Evolutionary conservation across 805 yeast species (phyloP).

Genomic region (Cyberlindnera misumaiensis): DNA sequence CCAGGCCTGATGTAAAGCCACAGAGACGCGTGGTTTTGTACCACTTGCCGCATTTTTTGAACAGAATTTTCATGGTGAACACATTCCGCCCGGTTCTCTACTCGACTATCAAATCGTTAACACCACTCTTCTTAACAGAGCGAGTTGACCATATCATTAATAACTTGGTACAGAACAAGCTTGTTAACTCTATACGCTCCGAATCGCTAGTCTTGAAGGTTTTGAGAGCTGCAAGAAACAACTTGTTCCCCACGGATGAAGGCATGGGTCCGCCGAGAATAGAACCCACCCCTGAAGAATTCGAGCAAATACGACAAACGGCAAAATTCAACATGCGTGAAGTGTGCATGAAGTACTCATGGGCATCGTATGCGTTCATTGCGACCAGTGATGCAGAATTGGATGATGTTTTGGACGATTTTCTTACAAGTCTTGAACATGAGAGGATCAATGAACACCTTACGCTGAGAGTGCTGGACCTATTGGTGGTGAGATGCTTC

Average conservation of each 20-base stretch:
- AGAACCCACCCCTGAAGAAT: conserved; percentile 35
- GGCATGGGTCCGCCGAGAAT: conserved; percentile 42
- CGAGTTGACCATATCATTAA: conserved; percentile 15
- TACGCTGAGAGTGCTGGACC: conserved; percentile 35
- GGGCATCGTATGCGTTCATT: conserved; percentile 16
- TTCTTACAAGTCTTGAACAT: conserved; percentile 30
- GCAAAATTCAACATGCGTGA: conserved; percentile 23
- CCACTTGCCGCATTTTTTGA: conserved; percentile 20
- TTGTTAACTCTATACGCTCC: conserved; percentile 12
- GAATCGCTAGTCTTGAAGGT: conserved; percentile 15
- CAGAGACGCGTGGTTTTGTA: conserved; percentile 8
- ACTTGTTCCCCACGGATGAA: conserved; percentile 42
- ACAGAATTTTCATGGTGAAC: conserved; percentile 15
- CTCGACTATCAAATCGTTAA: conserved; percentile 20
- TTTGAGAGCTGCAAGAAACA: conserved; percentile 27
- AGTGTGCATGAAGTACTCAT: conserved; percentile 14
- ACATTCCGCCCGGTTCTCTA: conserved; percentile 26
- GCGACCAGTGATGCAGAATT: conserved; percentile 19
- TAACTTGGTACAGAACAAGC: conserved; percentile 17
- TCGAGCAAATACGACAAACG: conserved; percentile 24
- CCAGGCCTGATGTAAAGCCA: not conserved
- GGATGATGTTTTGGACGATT: conserved; percentile 21
- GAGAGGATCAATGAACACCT: conserved; percentile 37
- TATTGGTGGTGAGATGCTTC: conserved; percentile 31
- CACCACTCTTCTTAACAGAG: conserved; percentile 8